Evolutionary conservation across 192 early-diverging fungal species (phyloP), one percentile per base, ranked within the genome.

Genomic region (Chytriomyces hyalinus): DNA sequence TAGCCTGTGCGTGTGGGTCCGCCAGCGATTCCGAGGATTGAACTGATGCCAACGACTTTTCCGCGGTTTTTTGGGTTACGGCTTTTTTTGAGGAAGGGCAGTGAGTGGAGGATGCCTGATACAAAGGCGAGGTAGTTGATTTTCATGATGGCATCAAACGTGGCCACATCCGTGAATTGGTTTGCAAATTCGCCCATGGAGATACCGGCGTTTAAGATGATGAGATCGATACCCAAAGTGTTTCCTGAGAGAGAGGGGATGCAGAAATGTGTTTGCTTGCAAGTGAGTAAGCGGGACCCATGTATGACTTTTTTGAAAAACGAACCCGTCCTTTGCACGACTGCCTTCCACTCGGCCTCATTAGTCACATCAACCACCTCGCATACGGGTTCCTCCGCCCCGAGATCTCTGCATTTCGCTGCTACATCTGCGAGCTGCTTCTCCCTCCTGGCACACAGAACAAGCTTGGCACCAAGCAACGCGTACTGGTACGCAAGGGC

Each of bases 151-250:
- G 57, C 17, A 13, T 49, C 22, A 7, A 83, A 78, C 26, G 68
- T 11, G 22, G 15, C 81, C 24, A 87, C 84, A 9, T 62, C 53
- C 85, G 80, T 4, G 80, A 76, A 10, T 80, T 4, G 79, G 62
- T 47, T 63, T 43, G 46, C 78, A 68, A 79, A 6, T 90, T 90
- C 1, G 77, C 74, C 13, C 93, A 90, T 6, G 88, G 93, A n/a
- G 79, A 87, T 26, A 92, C 93, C 3, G 91, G 91, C 43, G 94
- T 90, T 92, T 11, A 94, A 84, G 48, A 94, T 87, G 15, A 94
- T 74, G 3, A 90, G 90, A 72, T 95, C 93, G 6, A 91, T 73
- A 4, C 77, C 70, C 70, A 28, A 36, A 71, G 66, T 6, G 22
- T 20, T 11, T 17, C 8, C 53, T 51, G 22, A 2, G 63, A 20